Conservation (phyloP, 2,329 filamentous ascomycete species). For the Trichoderma sp. region DNA sequence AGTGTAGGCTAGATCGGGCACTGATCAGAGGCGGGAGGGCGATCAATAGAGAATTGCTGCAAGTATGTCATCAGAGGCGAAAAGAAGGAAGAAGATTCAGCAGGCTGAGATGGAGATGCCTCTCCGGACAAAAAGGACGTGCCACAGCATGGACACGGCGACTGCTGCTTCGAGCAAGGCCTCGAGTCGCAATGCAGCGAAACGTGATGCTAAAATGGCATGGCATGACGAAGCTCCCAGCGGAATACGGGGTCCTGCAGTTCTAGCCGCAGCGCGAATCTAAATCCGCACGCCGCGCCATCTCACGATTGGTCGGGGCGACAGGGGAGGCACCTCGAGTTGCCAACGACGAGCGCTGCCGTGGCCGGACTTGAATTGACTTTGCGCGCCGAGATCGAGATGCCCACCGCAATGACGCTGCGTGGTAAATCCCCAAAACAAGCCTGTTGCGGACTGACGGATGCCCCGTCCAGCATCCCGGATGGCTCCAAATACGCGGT, state of each 20-base stretch:
- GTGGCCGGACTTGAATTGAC: conserved; percentile 21
- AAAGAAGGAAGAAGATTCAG: neutral
- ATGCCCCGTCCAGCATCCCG: conserved; percentile 18
- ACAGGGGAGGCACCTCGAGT: conserved; percentile 4
- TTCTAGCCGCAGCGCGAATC: conserved; percentile 20
- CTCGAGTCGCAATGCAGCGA: neutral
- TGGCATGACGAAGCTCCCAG: conserved; percentile 15
- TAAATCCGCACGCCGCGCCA: neutral
- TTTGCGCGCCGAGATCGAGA: conserved; percentile 24
- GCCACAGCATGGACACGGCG: neutral
- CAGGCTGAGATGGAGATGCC: neutral
- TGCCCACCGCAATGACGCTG: conserved; percentile 18
- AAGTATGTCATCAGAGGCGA: neutral
- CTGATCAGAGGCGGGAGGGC: neutral
- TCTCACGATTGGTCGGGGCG: conserved; percentile 16
- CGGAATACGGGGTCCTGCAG: conserved; percentile 23
- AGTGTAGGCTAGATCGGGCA: conserved; percentile 2
- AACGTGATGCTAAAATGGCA: neutral
- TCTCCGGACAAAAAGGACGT: neutral
- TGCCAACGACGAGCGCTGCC: neutral
- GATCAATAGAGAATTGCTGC: neutral
- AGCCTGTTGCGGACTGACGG: conserved; percentile 7
- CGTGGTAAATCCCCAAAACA: conserved; percentile 5
- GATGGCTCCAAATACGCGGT: conserved; percentile 22
- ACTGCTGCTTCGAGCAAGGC: neutral